phyloP scores from a whole-genome alignment of 176 grass and related monocot species.

The Eragrostis nindensis region DNA sequence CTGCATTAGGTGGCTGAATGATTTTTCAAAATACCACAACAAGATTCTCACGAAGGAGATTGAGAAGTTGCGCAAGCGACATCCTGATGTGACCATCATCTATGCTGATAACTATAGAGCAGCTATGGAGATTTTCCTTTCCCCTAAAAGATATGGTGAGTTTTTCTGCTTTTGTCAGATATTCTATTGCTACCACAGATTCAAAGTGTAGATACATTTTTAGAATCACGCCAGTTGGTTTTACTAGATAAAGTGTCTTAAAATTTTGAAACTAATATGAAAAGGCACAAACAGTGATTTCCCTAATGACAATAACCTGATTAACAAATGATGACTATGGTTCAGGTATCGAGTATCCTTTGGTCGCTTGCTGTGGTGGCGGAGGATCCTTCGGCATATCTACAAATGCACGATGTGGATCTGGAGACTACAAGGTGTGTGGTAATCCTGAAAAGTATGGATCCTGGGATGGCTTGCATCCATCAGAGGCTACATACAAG shows the following conservation, averaged over 20 bases:
- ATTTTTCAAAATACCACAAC: too few relatives aligned
- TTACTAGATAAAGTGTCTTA: not conserved
- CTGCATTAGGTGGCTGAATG: too few relatives aligned
- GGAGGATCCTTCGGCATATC: conserved; percentile 42
- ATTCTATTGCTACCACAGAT: not conserved
- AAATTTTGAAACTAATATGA: not conserved
- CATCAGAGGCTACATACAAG: conserved; percentile 55
- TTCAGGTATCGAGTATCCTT: conserved; percentile 56
- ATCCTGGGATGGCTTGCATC: conserved; percentile 71
- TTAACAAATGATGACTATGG: not conserved
- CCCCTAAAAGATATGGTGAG: too few relatives aligned
- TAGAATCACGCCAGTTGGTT: not conserved
- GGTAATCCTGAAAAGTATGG: conserved; percentile 49
- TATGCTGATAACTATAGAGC: too few relatives aligned
- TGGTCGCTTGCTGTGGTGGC: conserved; percentile 66
- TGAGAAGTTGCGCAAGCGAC: too few relatives aligned
- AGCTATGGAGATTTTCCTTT: too few relatives aligned
- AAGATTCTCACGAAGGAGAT: too few relatives aligned
- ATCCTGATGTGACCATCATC: too few relatives aligned
- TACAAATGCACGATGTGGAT: conserved; percentile 13
- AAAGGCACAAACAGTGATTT: too few relatives aligned
- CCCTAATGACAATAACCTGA: too few relatives aligned
- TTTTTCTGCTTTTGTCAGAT: too few relatives aligned
- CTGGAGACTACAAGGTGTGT: conserved; percentile 49
- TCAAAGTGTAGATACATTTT: not conserved